phyloP scores from a whole-genome alignment of 2,329 filamentous ascomycete species.

The Hypoxylon sp. region DNA sequence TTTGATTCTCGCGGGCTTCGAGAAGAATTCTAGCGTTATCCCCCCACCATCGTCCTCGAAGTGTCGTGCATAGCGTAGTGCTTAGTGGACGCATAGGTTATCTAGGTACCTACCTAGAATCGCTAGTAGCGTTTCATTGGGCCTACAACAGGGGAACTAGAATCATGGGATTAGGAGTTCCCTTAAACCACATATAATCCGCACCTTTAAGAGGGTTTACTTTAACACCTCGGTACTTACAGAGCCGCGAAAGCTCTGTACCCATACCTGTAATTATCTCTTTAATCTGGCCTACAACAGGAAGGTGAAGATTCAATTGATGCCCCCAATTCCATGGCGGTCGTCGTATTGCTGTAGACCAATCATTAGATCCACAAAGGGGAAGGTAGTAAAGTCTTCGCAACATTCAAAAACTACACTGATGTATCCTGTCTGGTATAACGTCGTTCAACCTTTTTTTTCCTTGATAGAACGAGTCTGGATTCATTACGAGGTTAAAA shows the following conservation, averaged over 20 bases:
- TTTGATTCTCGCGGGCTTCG: constrained; percentile 50
- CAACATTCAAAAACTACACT: not conserved
- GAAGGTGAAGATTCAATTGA: constrained; percentile 22
- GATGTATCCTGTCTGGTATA: not conserved
- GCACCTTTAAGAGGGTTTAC: not conserved
- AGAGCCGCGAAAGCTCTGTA: not conserved
- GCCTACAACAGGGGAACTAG: not conserved
- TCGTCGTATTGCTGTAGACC: not conserved
- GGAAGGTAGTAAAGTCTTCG: constrained; percentile 1
- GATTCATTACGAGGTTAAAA: constrained; percentile 2
- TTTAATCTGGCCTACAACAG: constrained; percentile 1
- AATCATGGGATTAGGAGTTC: not conserved
- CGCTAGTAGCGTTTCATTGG: not conserved
- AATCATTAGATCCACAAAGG: not conserved
- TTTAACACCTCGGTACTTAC: constrained; percentile 2
- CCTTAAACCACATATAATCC: not conserved
- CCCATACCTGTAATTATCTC: not conserved
- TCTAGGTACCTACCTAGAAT: not conserved
- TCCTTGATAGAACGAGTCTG: not conserved
- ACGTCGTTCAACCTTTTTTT: not conserved
- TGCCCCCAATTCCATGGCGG: constrained; percentile 1
- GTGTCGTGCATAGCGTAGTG: constrained; percentile 18
- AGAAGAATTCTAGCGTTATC: constrained; percentile 56
- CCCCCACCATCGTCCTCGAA: constrained; percentile 29
- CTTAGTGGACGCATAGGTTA: constrained; percentile 29